Evolutionary conservation across 257 asterid genomes (phyloP).

Genomic region (Haberlea rhodopensis): DNA sequence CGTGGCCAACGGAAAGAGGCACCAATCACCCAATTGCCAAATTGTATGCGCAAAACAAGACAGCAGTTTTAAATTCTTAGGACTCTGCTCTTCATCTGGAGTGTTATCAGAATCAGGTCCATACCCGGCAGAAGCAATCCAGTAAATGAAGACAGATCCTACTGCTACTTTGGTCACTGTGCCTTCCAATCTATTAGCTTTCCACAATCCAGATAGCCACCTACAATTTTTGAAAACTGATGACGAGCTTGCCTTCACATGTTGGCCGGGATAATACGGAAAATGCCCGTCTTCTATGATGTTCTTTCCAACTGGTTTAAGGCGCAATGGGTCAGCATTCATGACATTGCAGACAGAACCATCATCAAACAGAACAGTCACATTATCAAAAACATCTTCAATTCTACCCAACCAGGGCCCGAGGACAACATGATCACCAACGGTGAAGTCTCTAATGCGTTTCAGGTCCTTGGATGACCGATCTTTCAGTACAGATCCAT

Average conservation of each 20-base stretch:
- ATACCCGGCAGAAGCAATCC: slow-evolving; percentile 99
- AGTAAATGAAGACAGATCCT: slow-evolving; percentile 82
- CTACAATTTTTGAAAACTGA: slow-evolving; percentile 91
- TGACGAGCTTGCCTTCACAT: slow-evolving; percentile 85
- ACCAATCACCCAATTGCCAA: slow-evolving; percentile 99
- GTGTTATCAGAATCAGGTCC: slow-evolving; percentile 74
- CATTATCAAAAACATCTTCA: slow-evolving; percentile 90
- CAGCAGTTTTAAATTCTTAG: slow-evolving; percentile 71
- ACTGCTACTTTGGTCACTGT: slow-evolving; percentile 91
- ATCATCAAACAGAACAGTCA: slow-evolving; percentile 88
- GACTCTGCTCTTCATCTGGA: slow-evolving; percentile 90
- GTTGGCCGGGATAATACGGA: slow-evolving; percentile 97
- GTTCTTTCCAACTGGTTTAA: slow-evolving; percentile 75
- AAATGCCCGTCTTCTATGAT: slow-evolving; percentile 84
- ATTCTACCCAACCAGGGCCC: slow-evolving; percentile 99
- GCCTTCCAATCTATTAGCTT: slow-evolving; percentile 83
- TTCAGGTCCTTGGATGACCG: slow-evolving; percentile 59
- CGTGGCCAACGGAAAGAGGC: slow-evolving; percentile 58
- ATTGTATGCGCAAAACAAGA: slow-evolving; percentile 90
- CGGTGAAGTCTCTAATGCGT: slow-evolving; percentile 77
- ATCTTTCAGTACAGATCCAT: slow-evolving; percentile 55
- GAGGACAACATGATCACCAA: slow-evolving; percentile 89
- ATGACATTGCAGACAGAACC: slow-evolving; percentile 89
- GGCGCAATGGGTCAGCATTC: slow-evolving; percentile 85
- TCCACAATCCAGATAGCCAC: slow-evolving; percentile 96